phyloP scores from a whole-genome alignment of 768 basidiomycete species.

The Pleurotus cornucopiae region DNA sequence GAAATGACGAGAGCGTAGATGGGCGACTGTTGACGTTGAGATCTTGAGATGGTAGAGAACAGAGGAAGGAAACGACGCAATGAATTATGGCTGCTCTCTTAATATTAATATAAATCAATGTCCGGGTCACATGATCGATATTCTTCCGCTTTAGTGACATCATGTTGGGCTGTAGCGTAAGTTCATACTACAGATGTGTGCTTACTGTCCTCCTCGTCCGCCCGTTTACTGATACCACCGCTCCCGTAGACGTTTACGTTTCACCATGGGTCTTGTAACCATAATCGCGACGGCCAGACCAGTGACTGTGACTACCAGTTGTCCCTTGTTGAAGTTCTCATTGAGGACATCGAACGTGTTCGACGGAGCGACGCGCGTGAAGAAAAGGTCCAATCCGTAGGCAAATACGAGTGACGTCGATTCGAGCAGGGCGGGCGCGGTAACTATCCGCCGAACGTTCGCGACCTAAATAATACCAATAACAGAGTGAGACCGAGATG shows the following conservation, averaged over 20 bases:
- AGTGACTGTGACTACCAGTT: slow-evolving; percentile 78
- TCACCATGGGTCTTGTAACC: slow-evolving; percentile 80
- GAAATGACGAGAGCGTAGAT: too few relatives aligned
- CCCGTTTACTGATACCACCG: slow-evolving; percentile 59
- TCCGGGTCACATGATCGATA: neutral
- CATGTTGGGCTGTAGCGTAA: neutral
- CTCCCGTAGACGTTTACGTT: slow-evolving; percentile 59
- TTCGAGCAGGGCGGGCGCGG: slow-evolving; percentile 83
- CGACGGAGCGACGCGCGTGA: slow-evolving; percentile 80
- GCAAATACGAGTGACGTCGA: slow-evolving; percentile 88
- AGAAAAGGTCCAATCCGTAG: slow-evolving; percentile 87
- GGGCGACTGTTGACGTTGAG: too few relatives aligned
- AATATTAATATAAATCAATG: neutral
- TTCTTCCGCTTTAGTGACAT: neutral
- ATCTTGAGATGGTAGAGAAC: neutral
- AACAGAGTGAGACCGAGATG: neutral
- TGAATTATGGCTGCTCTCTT: neutral
- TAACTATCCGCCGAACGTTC: slow-evolving; percentile 62
- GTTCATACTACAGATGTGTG: neutral
- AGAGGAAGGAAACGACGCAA: neutral
- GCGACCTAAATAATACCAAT: slow-evolving; percentile 50
- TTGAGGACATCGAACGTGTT: slow-evolving; percentile 90
- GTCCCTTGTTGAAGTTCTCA: slow-evolving; percentile 90
- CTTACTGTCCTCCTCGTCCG: neutral
- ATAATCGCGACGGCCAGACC: slow-evolving; percentile 72